Base-by-base conservation (phyloP, 2,329 filamentous ascomycete genomes). In the Fusarium nurragi region DNA sequence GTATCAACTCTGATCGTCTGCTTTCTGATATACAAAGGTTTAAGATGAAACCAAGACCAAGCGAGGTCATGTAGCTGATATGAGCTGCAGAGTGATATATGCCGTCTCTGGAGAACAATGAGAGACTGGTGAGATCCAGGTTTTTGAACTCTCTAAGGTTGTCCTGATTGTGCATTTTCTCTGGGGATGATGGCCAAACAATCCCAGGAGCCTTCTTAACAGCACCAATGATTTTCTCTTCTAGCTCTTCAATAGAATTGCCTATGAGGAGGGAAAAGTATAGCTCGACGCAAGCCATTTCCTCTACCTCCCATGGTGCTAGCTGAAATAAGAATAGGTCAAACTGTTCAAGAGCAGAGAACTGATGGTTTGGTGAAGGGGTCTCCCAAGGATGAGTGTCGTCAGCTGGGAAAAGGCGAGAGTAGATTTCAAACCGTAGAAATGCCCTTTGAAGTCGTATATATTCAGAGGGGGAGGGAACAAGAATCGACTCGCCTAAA, bases 31-130 rank as follows among this genome's bases (percentile, higher is more conserved):
- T 5, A 16, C 8, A n/a, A 16, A 40, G 44, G 16, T 3, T 10
- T 7, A 18, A 36, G 12, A 37, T n/a, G 5, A 36, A 36, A 0
- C 16, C 30, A 8, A 47, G 30, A 7, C 32, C 44, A 1, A 47
- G 6, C 2, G 44, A 47, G 5, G 30, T 18, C 13, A 47, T n/a
- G 0, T 47, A 47, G 6, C 12, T 26, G n/a, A 47, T 47, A 4
- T 19, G 13, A 5, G 0, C 5, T 8, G n/a, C 10, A 9, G n/a
- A 25, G 8, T 6, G 3, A 25, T 12, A 3, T 7, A 12, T 37
- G 11, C 22, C 3, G 11, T 47, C 32, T 6, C 0, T 1, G 6
- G 32, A 51, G 7, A 51, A 51, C 0, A 50, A 19, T 3, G 16
- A 11, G 1, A 51, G 19, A 6, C 16, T 25, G 2, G 38, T 34